Percentiles rank a stretch among this genome's conserved stretches.
These are phyloP conservation scores for Solanum habrochaites DNA, from an alignment of 257 asterid genomes.

Conservation along the genomic window DNA sequence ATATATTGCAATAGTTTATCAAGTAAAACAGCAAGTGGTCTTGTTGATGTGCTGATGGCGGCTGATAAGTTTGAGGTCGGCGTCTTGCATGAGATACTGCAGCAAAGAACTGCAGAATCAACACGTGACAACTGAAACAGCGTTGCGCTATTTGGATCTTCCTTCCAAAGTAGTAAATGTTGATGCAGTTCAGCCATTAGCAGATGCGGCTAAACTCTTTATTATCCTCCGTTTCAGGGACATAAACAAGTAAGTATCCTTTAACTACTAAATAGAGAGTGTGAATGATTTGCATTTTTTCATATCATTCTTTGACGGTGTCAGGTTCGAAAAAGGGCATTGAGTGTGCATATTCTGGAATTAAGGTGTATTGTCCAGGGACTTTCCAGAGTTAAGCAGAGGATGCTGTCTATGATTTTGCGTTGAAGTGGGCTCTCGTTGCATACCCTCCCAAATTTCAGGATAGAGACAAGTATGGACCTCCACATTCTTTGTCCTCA, in stretches of 20 bases:
- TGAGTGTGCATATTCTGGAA: conserved; percentile 70
- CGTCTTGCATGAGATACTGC: conserved; percentile 86
- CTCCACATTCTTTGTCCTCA: too few species aligned
- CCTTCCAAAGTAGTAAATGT: conserved; percentile 64
- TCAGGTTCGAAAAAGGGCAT: conserved; percentile 63
- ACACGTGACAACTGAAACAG: conserved; percentile 82
- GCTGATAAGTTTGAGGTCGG: conserved; percentile 87
- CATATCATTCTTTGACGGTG: too few species aligned
- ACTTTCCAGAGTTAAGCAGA: conserved; percentile 73
- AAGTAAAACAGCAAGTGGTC: conserved; percentile 39
- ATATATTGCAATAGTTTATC: conserved; percentile 69
- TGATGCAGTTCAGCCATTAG: conserved; percentile 58
- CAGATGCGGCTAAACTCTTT: conserved; percentile 65
- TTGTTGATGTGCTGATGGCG: conserved; percentile 77
- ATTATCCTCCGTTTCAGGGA: conserved; percentile 67
- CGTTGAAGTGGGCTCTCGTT: conserved; percentile 69
- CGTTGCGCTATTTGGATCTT: conserved; percentile 85
- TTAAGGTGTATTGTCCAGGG: conserved; percentile 65
- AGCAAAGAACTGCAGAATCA: conserved; percentile 40
- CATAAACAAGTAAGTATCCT: conserved; percentile 46
- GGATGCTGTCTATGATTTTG: conserved; percentile 65
- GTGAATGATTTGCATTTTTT: not conserved
- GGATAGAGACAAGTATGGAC: conserved; percentile 52
- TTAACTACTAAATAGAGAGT: not conserved
- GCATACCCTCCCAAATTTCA: conserved; percentile 43